Percentiles rank a stretch among this genome's conserved stretches.
These are phyloP conservation scores for Dictyostelium brefeldianum DNA, from an alignment of 78 protist genomes.

Conservation along the genomic window DNA sequence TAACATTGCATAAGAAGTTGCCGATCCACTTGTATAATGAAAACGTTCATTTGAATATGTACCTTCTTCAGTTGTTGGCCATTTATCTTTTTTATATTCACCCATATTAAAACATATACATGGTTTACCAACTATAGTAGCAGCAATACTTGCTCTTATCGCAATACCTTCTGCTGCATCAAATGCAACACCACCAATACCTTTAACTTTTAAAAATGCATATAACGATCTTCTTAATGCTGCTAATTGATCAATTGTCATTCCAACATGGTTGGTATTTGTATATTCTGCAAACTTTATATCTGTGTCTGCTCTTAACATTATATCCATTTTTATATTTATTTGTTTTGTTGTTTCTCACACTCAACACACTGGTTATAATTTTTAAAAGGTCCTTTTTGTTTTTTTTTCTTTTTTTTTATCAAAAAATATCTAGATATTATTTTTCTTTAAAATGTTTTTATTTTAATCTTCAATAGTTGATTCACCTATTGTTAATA, in stretches of 20 bases:
- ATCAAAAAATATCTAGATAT: too few relatives aligned
- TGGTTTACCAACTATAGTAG: neutral
- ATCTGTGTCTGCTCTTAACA: neutral
- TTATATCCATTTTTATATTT: neutral
- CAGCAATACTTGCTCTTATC: neutral
- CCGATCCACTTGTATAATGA: neutral
- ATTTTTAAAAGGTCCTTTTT: too few relatives aligned
- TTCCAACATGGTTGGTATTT: neutral
- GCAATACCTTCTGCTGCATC: neutral
- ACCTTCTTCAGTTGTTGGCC: neutral
- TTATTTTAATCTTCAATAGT: too few relatives aligned
- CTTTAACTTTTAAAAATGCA: neutral
- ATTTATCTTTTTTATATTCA: neutral
- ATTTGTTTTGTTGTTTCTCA: too few relatives aligned
- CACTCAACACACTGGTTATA: too few relatives aligned
- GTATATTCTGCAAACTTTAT: neutral
- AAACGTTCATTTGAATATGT: neutral
- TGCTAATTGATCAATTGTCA: neutral
- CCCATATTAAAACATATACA: neutral
- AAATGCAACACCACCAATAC: neutral
- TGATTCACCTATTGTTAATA: too few relatives aligned
- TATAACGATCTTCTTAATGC: neutral
- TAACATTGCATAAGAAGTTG: too few relatives aligned
- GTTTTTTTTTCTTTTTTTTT: too few relatives aligned
- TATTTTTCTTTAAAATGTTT: too few relatives aligned